phyloP scores from a whole-genome alignment of 2,329 filamentous ascomycete genomes.

The Pseudocercospora pini-densiflorae region DNA sequence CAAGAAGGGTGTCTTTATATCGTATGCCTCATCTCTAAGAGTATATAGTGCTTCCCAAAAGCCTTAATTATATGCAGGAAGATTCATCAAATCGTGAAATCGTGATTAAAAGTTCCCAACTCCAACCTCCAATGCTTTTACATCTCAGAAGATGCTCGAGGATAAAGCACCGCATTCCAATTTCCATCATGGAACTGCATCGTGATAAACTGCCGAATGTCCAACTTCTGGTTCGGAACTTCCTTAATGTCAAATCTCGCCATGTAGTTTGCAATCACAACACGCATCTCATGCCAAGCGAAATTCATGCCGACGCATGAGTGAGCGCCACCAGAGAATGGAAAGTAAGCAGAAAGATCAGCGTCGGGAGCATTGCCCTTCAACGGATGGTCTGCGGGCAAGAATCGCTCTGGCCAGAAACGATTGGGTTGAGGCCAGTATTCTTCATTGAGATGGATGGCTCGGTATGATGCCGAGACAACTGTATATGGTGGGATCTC shows the following conservation, averaged over 20 bases:
- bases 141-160: not conserved
- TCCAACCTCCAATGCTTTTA: not conserved
- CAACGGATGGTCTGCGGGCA: slow-evolving; percentile 12
- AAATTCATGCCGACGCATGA: slow-evolving; percentile 17
- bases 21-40: too few relatives aligned
- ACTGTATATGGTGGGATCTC: slow-evolving; percentile 17
- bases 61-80: not conserved
- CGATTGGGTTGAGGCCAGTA: slow-evolving; percentile 18
- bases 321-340: slow-evolving; percentile 17
- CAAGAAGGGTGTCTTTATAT: too few relatives aligned
- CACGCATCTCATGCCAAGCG: slow-evolving; percentile 16
- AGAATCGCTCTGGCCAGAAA: slow-evolving; percentile 19
- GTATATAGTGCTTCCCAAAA: not conserved
- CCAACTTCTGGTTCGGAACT: slow-evolving; percentile 13
- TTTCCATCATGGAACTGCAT: slow-evolving; percentile 20
- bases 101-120: not conserved
- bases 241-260: slow-evolving; percentile 13
- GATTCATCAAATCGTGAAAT: not conserved
- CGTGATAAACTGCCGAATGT: slow-evolving; percentile 19
- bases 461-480: slow-evolving; percentile 20
- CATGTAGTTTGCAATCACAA: slow-evolving; percentile 13
- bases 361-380: slow-evolving; percentile 11
- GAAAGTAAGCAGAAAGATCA: slow-evolving; percentile 13
- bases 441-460: slow-evolving; percentile 13
- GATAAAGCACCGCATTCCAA: slow-evolving; percentile 9